phyloP scores from a whole-genome alignment of 345 rosid species.

The sweet orange (Citrus sinensis) region DNA sequence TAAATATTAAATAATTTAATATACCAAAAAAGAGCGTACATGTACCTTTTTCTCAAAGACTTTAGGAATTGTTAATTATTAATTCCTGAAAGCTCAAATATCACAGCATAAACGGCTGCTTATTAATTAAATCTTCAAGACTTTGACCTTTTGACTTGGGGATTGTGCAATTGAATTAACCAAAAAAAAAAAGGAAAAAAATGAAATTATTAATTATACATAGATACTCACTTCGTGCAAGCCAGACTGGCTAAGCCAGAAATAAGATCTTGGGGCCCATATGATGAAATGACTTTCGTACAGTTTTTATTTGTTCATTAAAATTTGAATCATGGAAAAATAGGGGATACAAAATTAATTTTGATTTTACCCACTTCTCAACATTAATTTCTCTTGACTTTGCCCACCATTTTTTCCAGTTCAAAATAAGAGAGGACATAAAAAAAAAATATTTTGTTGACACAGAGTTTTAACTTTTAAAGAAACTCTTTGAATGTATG shows the following conservation, averaged over 20 bases:
- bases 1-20: no score
- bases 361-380: no score
- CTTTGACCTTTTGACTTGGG: neutral
- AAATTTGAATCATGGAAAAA: no score
- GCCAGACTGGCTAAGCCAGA: constrained; percentile 1
- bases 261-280: neutral
- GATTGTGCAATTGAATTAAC: neutral
- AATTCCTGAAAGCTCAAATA: no score
- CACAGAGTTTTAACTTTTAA: neutral
- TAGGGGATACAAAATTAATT: no score
- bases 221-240: neutral
- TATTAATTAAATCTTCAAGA: no score
- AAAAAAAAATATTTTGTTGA: neutral
- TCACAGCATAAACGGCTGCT: neutral
- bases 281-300: neutral
- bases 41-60: no score
- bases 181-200: neutral
- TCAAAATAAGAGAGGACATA: neutral
- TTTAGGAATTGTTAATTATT: no score
- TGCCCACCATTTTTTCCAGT: no score
- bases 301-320: no score
- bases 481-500: neutral
- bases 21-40: neutral
- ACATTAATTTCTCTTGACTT: no score
- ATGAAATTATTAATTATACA: neutral